Percentiles rank a stretch among this genome's conserved stretches.
phyloP scores from a whole-genome alignment of 306 rosid species.

The Castanea sativa region DNA sequence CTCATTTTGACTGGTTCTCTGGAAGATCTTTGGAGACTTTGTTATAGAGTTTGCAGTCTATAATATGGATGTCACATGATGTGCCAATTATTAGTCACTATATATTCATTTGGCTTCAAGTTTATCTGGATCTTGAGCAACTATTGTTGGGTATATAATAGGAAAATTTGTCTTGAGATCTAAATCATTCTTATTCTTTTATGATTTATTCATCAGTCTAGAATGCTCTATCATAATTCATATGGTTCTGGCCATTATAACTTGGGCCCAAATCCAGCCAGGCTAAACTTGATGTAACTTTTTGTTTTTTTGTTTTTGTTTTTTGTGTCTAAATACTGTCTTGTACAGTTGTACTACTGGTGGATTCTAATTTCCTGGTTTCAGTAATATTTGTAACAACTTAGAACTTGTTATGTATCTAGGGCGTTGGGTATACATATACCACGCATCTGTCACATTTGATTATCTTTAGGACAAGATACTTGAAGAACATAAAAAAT shows the following conservation, averaged over 20 bases:
- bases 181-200: background rate
- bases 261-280: background rate
- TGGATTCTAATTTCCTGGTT: background rate
- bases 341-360: too few relatives aligned
- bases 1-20: conserved; percentile 8
- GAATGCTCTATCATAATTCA: background rate
- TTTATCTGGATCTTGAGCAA: background rate
- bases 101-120: background rate
- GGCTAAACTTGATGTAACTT: background rate
- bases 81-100: background rate
- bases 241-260: background rate
- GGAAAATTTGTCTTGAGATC: background rate
- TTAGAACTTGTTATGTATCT: background rate
- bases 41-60: background rate
- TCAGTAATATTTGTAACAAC: background rate
- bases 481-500: background rate
- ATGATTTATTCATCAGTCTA: background rate
- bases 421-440: background rate
- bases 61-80: background rate
- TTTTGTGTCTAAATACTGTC: too few relatives aligned
- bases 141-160: background rate
- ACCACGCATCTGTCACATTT: background rate
- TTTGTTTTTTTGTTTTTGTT: background rate
- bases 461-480: background rate
- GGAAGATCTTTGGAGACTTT: background rate